Conservation (phyloP, 371 early-diverging fungal genomes). For the Dichotomocladium elegans region DNA sequence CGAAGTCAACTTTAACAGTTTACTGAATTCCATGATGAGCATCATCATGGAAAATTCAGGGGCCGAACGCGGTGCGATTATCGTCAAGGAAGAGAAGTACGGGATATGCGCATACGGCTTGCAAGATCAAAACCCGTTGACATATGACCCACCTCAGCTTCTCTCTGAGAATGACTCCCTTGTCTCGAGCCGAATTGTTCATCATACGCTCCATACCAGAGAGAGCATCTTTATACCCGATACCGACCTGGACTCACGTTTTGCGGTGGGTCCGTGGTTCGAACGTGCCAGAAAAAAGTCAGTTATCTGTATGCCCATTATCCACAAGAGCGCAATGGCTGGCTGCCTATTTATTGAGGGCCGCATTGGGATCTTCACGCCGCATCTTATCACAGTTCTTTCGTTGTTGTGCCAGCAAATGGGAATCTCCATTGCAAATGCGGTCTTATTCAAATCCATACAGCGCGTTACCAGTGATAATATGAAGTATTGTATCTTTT, state of each 20-base stretch:
- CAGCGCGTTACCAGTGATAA: constrained; percentile 40
- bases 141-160: constrained; percentile 38
- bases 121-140: constrained; percentile 28
- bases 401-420: constrained; percentile 55
- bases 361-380: constrained; percentile 52
- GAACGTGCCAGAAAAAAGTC: constrained; percentile 40
- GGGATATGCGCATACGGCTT: constrained; percentile 38
- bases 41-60: constrained; percentile 44
- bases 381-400: constrained; percentile 49
- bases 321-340: constrained; percentile 45
- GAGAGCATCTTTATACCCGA: constrained; percentile 40
- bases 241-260: constrained; percentile 33
- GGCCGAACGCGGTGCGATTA: constrained; percentile 43
- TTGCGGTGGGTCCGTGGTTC: constrained; percentile 45
- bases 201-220: constrained; percentile 35
- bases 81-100: constrained; percentile 36
- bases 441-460: constrained; percentile 46
- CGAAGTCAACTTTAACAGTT: constrained; percentile 39
- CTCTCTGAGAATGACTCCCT: constrained; percentile 28
- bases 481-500: constrained; percentile 15
- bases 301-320: constrained; percentile 54
- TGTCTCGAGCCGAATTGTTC: constrained; percentile 32
- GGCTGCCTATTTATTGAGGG: constrained; percentile 57
- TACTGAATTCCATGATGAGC: constrained; percentile 37
- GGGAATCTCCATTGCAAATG: constrained; percentile 59